Evolutionary conservation across 257 asterid species (phyloP).

Genomic region (Gentiana dahurica): DNA sequence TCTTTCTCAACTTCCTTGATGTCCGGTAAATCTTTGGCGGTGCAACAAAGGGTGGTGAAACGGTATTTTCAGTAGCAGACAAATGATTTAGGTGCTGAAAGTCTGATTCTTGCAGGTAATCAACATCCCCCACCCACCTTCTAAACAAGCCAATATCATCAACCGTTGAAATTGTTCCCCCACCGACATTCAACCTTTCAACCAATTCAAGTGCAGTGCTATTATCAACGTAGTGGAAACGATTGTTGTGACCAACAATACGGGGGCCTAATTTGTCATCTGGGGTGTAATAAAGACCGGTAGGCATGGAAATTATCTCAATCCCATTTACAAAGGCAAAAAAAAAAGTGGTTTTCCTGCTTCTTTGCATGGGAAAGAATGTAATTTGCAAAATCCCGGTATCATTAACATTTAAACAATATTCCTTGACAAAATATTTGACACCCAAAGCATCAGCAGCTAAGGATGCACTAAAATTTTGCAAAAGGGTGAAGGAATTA

Average conservation of each 20-base stretch:
- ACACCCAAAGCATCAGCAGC: conserved; percentile 7
- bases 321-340: conserved; percentile 9
- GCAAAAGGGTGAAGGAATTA: conserved; percentile 11
- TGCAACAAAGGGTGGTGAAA: neutral
- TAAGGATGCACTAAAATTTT: conserved; percentile 8
- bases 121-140: conserved; percentile 23
- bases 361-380: conserved; percentile 19
- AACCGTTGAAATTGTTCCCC: conserved; percentile 19
- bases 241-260: conserved; percentile 37
- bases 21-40: conserved; percentile 10
- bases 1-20: conserved; percentile 1
- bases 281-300: conserved; percentile 5
- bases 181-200: conserved; percentile 48
- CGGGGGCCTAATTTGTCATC: conserved; percentile 1
- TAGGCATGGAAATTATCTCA: conserved; percentile 11
- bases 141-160: conserved; percentile 30
- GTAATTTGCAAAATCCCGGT: conserved; percentile 10
- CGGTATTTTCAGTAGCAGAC: too few species aligned
- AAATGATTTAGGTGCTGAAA: neutral
- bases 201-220: conserved; percentile 54
- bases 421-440: conserved; percentile 17
- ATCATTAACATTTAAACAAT: neutral
- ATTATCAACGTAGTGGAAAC: conserved; percentile 41
- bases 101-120: conserved; percentile 21
- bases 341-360: neutral